A percentile compares a stretch with the other conserved stretches of the same genome.
phyloP scores from a whole-genome alignment of 108 stramenopile genomes.

The Nitzschia putrida region DNA sequence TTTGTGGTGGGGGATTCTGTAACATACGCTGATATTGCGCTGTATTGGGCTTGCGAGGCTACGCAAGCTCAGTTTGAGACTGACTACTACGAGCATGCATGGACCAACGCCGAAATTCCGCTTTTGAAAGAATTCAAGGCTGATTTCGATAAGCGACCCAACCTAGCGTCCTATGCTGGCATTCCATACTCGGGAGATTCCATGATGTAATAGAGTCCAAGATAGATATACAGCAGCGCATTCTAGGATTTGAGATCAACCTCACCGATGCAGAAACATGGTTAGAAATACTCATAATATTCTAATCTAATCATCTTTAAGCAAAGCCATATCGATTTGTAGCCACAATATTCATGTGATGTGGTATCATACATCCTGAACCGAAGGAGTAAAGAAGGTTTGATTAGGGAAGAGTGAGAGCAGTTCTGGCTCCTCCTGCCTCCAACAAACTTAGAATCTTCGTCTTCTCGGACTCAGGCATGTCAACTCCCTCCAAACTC shows the following conservation, averaged over 20 bases:
- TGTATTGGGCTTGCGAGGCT: slow-evolving; percentile 44
- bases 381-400: too few species aligned
- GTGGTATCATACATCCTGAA: too few species aligned
- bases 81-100: slow-evolving; percentile 39
- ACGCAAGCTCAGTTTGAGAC: slow-evolving; percentile 42
- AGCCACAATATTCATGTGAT: too few species aligned
- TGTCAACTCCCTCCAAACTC: slow-evolving; percentile 49
- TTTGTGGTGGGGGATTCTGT: slow-evolving; percentile 39
- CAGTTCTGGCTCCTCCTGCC: slow-evolving; percentile 82
- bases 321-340: too few species aligned
- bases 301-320: too few species aligned
- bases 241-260: too few species aligned
- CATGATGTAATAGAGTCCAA: too few species aligned
- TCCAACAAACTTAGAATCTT: slow-evolving; percentile 73
- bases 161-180: slow-evolving; percentile 25
- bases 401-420: slow-evolving; percentile 41
- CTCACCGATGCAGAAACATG: too few species aligned
- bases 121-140: slow-evolving; percentile 36
- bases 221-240: too few species aligned
- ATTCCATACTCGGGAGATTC: too few species aligned
- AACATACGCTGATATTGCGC: slow-evolving; percentile 43
- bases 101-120: slow-evolving; percentile 27
- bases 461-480: slow-evolving; percentile 71
- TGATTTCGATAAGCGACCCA: slow-evolving; percentile 42
- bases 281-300: too few species aligned